phyloP scores from a whole-genome alignment of 2,329 filamentous ascomycete genomes.

The Aspergillus alliaceus region DNA sequence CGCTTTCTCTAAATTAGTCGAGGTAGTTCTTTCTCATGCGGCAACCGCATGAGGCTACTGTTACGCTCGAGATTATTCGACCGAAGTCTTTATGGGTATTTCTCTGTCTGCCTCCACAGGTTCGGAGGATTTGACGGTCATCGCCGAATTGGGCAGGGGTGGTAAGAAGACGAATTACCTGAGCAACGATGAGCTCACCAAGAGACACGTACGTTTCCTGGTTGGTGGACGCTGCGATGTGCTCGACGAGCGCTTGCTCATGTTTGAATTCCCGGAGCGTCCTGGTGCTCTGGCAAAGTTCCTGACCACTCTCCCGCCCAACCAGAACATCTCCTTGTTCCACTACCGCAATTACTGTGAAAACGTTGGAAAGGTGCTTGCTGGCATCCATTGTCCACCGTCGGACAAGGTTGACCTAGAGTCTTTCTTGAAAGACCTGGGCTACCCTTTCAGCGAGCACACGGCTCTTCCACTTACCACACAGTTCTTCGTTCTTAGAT shows the following conservation, averaged over 20 bases:
- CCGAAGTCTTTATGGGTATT: constrained; percentile 87
- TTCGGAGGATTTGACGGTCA: constrained; percentile 69
- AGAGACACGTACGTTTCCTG: constrained; percentile 89
- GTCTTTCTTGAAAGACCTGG: constrained; percentile 59
- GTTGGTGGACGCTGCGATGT: constrained; percentile 81
- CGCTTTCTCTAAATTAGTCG: constrained; percentile 85
- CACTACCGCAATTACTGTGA: constrained; percentile 96
- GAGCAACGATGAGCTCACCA: constrained; percentile 85
- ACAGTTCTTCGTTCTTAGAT: constrained; percentile 56
- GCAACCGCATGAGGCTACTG: constrained; percentile 96
- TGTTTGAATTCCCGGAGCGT: constrained; percentile 95
- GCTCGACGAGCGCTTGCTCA: constrained; percentile 80
- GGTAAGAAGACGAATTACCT: constrained; percentile 79
- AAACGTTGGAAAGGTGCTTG: constrained; percentile 87
- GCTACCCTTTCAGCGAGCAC: constrained; percentile 64
- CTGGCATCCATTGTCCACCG: constrained; percentile 84
- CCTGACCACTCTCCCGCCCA: constrained; percentile 76
- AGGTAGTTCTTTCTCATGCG: constrained; percentile 79
- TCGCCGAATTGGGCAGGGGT: constrained; percentile 63
- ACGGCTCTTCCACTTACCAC: constrained; percentile 61
- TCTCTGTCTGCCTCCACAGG: constrained; percentile 73
- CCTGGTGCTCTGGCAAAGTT: constrained; percentile 92
- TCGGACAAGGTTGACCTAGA: constrained; percentile 67
- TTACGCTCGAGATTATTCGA: constrained; percentile 67
- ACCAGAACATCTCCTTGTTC: constrained; percentile 96